Conservation (phyloP, 768 basidiomycete species). For the Phaeolepiota aurea region DNA sequence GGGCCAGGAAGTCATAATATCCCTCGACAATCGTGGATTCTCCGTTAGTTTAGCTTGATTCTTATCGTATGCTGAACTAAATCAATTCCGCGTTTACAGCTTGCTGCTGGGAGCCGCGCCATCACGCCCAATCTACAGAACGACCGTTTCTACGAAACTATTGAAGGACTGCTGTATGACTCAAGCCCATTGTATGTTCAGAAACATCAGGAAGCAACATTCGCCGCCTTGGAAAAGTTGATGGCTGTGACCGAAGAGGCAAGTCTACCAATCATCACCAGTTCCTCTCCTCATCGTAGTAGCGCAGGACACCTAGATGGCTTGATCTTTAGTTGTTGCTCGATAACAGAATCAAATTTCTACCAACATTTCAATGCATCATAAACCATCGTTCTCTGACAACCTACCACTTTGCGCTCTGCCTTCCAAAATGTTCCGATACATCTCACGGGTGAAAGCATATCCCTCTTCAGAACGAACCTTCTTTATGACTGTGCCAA, state of each 20-base stretch:
- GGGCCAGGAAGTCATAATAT: conserved; percentile 35
- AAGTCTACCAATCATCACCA: conserved; percentile 1
- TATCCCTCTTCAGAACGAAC: conserved; percentile 35
- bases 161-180: conserved; percentile 49
- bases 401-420: conserved; percentile 29
- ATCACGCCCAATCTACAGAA: no score
- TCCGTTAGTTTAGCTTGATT: conserved; percentile 27
- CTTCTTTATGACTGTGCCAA: conserved; percentile 38
- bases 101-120: no score
- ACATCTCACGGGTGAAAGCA: conserved; percentile 51
- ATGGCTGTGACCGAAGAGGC: conserved; percentile 1
- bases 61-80: conserved; percentile 6
- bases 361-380: not conserved
- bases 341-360: not conserved
- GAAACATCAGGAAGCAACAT: conserved; percentile 36
- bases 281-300: not conserved
- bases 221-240: conserved; percentile 39
- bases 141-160: conserved; percentile 31
- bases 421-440: conserved; percentile 38
- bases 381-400: conserved; percentile 10
- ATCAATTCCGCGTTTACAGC: no score
- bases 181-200: conserved; percentile 46
- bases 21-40: conserved; percentile 48
- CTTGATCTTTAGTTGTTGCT: no score
- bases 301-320: no score